A percentile compares a stretch with the other conserved stretches of the same genome.
Conservation (phyloP, 805 yeast genomes). For the Komagataella pseudopastoris region DNA sequence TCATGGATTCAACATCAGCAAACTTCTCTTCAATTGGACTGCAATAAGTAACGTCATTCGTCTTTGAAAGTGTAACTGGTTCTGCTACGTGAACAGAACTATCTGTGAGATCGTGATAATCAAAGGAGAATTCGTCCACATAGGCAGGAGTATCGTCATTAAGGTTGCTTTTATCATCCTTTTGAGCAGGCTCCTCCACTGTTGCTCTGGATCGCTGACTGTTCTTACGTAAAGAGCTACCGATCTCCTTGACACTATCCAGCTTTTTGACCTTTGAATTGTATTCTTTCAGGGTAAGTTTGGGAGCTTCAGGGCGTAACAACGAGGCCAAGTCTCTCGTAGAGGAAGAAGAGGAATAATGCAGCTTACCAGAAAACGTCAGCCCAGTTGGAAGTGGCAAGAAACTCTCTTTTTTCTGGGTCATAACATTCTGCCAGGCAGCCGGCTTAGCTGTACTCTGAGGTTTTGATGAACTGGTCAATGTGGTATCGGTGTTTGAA, state of each 20-base stretch:
- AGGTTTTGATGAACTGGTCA: not conserved
- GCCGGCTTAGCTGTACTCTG: not conserved
- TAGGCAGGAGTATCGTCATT: constrained; percentile 4
- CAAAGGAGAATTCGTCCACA: constrained; percentile 10
- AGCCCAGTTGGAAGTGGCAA: not conserved
- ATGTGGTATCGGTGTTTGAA: not conserved
- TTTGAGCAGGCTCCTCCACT: constrained; percentile 6
- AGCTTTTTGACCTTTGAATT: not conserved
- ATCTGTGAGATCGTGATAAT: constrained; percentile 15
- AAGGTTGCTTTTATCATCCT: not conserved
- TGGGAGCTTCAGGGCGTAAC: not conserved
- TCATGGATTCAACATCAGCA: constrained; percentile 14
- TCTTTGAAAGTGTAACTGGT: constrained; percentile 13
- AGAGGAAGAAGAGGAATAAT: not conserved
- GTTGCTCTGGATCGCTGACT: constrained; percentile 15
- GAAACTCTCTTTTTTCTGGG: not conserved
- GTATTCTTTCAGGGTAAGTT: not conserved
- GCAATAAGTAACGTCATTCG: constrained; percentile 1
- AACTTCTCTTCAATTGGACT: constrained; percentile 7
- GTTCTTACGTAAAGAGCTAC: constrained; percentile 1
- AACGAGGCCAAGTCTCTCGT: constrained; percentile 1
- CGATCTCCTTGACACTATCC: not conserved
- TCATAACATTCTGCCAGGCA: not conserved
- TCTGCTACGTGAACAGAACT: constrained; percentile 17
- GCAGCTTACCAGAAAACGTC: not conserved